Percentiles rank a stretch among this genome's conserved stretches.
Conservation (phyloP, 441 rosid species). For the Pelargonium citronellum region DNA sequence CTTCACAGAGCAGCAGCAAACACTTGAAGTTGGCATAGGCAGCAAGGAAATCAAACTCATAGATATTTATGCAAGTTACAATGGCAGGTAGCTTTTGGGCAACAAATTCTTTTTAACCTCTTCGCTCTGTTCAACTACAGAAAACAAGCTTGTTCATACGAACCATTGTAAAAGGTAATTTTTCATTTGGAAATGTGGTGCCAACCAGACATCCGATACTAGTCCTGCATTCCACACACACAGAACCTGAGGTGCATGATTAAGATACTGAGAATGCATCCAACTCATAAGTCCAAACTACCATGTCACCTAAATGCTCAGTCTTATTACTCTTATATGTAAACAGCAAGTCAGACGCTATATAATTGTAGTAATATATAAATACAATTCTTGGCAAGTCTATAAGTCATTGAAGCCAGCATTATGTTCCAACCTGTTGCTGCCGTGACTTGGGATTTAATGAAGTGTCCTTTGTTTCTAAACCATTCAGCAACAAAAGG, state of each 20-base stretch:
- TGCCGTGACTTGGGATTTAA: conserved; percentile 89
- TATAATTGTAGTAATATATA: no score
- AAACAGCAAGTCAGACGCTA: neutral
- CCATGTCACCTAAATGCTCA: neutral
- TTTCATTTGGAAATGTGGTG: neutral
- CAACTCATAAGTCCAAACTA: neutral
- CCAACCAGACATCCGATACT: neutral
- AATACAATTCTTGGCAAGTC: neutral
- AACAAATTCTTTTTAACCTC: neutral
- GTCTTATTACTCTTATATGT: neutral
- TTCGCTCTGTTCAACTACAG: neutral
- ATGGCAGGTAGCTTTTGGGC: no score
- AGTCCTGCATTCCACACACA: neutral
- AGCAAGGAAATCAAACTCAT: no score
- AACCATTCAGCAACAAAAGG: conserved; percentile 97
- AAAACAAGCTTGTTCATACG: neutral
- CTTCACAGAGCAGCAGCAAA: neutral
- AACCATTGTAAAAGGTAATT: no score
- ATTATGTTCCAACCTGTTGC: conserved; percentile 66
- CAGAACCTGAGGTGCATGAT: neutral
- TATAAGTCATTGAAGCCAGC: neutral
- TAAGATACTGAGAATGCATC: neutral
- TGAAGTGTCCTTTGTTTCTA: conserved; percentile 90
- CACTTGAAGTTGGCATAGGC: neutral
- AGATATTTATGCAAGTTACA: no score